Percentiles rank a stretch among this genome's conserved stretches.
Evolutionary conservation across 352 stramenopile species (phyloP).

Genomic region (Aphanomyces euteiches): DNA sequence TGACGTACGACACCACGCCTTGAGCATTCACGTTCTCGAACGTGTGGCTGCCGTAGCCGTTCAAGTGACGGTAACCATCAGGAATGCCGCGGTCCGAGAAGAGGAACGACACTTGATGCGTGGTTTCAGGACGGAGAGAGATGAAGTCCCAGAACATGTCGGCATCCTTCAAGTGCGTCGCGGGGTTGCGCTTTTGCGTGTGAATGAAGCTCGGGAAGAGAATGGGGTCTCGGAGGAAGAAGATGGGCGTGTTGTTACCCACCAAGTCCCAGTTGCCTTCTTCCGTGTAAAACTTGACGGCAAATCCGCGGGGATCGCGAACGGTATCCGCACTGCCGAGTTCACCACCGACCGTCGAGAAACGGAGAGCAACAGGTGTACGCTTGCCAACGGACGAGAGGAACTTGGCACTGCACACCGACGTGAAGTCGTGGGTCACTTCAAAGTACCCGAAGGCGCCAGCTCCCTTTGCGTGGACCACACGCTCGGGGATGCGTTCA

Average conservation of each 20-base stretch:
- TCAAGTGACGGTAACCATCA: slow-evolving; percentile 87
- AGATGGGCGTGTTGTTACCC: slow-evolving; percentile 92
- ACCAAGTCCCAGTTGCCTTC: slow-evolving; percentile 93
- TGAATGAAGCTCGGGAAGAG: slow-evolving; percentile 92
- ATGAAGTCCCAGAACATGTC: slow-evolving; percentile 93
- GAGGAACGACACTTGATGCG: slow-evolving; percentile 86
- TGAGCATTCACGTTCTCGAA: slow-evolving; percentile 86
- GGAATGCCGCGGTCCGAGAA: slow-evolving; percentile 88
- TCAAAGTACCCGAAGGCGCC: slow-evolving; percentile 91
- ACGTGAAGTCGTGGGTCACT: slow-evolving; percentile 60
- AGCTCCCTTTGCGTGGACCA: slow-evolving; percentile 88
- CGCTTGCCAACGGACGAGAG: slow-evolving; percentile 75
- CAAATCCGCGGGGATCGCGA: slow-evolving; percentile 88
- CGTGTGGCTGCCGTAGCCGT: slow-evolving; percentile 90
- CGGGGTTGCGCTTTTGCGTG: slow-evolving; percentile 90
- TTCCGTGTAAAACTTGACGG: slow-evolving; percentile 92
- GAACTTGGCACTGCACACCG: slow-evolving; percentile 76
- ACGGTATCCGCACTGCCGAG: slow-evolving; percentile 75
- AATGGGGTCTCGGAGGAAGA: slow-evolving; percentile 92
- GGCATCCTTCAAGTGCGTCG: slow-evolving; percentile 78
- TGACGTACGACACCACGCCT: slow-evolving; percentile 79
- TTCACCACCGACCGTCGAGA: slow-evolving; percentile 83
- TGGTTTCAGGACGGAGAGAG: slow-evolving; percentile 84
- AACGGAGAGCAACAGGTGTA: slow-evolving; percentile 79
- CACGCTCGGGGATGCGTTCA: slow-evolving; percentile 88